phyloP scores from a whole-genome alignment of 2,329 filamentous ascomycete species.

The Alternaria angustiovoidea region DNA sequence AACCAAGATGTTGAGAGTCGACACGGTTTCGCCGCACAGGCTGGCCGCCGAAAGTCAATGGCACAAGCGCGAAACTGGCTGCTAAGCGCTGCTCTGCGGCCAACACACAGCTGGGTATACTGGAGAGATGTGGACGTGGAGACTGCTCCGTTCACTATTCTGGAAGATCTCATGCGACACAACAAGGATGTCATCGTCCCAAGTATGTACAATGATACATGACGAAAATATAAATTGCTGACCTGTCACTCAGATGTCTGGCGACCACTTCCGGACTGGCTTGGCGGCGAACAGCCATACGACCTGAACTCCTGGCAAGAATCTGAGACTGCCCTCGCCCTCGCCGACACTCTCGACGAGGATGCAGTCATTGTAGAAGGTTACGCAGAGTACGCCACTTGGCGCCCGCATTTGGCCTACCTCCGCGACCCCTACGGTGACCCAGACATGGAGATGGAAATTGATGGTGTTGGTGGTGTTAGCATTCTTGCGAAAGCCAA shows the following conservation, averaged over 20 bases:
- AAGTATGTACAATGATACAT: conserved; percentile 64
- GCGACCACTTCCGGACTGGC: conserved; percentile 98
- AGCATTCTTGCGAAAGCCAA: conserved; percentile 96
- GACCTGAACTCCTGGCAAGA: conserved; percentile 99
- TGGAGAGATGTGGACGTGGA: conserved; percentile 99
- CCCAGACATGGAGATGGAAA: conserved; percentile 99
- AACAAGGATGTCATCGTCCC: conserved; percentile 99
- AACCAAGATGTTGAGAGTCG: conserved; percentile 97
- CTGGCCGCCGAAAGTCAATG: conserved; percentile 93
- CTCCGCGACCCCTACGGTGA: conserved; percentile 96
- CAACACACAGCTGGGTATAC: conserved; percentile 98
- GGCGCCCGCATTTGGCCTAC: conserved; percentile 96
- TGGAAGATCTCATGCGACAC: conserved; percentile 97
- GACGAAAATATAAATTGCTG: conserved; percentile 16
- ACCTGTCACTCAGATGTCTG: conserved; percentile 71
- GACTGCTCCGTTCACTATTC: conserved; percentile 93
- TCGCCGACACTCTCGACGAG: conserved; percentile 94
- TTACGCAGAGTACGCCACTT: conserved; percentile 98
- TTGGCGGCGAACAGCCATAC: conserved; percentile 97
- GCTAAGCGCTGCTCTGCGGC: conserved; percentile 87
- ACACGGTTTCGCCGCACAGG: conserved; percentile 96
- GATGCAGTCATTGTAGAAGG: conserved; percentile 99
- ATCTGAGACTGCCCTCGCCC: conserved; percentile 91
- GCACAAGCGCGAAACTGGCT: conserved; percentile 98
- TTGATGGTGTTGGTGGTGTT: conserved; percentile 96